These are phyloP conservation scores for Globisporangium spinosum DNA, from an alignment of 352 stramenopile genomes.

Conservation along the genomic window DNA sequence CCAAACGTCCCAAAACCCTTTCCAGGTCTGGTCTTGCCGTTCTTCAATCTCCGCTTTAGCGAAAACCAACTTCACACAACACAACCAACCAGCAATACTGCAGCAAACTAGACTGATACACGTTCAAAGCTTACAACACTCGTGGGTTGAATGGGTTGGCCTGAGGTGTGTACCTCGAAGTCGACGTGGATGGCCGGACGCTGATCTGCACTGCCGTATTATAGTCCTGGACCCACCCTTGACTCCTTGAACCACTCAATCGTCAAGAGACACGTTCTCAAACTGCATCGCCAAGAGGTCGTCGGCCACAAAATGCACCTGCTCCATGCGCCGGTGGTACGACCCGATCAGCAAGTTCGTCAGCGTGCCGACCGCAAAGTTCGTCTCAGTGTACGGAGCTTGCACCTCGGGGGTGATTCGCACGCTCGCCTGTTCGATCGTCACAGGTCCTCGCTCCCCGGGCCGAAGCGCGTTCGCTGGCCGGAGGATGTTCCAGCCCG, in stretches of 20 bases:
- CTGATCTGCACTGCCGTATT: not conserved
- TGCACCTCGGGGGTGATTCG: conserved; percentile 8
- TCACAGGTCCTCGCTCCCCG: not conserved
- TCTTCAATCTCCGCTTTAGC: conserved; percentile 16
- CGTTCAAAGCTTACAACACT: too few species aligned
- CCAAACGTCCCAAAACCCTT: too few species aligned
- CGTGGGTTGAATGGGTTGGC: too few species aligned
- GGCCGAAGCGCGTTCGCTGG: not conserved
- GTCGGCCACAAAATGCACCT: conserved; percentile 9
- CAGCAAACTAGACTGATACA: too few species aligned
- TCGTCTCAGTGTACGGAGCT: not conserved
- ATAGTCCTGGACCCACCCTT: too few species aligned
- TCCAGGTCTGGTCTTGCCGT: too few species aligned
- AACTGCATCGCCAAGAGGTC: conserved; percentile 11
- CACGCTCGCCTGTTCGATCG: conserved; percentile 11
- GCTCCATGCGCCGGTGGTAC: conserved; percentile 13
- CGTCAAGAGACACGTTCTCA: not conserved
- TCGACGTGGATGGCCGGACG: too few species aligned
- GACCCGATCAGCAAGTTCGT: conserved; percentile 12
- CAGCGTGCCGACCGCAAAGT: conserved; percentile 8
- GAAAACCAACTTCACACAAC: too few species aligned
- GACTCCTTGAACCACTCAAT: not conserved
- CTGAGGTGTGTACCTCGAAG: too few species aligned
- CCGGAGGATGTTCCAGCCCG: conserved; percentile 29
- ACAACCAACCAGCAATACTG: too few species aligned